phyloP scores from a whole-genome alignment of 2,329 filamentous ascomycete species.

The Colletotrichum spaethianum region DNA sequence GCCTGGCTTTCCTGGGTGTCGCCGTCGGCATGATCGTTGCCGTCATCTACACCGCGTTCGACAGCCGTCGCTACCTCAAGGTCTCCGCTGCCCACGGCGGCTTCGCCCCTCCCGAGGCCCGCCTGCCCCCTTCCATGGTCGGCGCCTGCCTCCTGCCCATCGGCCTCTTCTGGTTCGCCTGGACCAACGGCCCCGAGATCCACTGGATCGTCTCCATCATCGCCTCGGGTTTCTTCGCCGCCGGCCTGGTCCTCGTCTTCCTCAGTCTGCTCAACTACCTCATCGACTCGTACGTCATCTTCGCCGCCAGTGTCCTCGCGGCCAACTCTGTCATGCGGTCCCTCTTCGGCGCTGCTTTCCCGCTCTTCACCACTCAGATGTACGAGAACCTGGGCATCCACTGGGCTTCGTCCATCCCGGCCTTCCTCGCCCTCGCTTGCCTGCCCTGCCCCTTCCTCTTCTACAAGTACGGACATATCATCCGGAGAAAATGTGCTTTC shows the following conservation, averaged over 20 bases:
- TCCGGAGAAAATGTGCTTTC: constrained; percentile 69
- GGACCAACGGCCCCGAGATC: constrained; percentile 65
- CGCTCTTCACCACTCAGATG: constrained; percentile 77
- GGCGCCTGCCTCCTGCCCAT: constrained; percentile 68
- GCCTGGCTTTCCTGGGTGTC: constrained; percentile 78
- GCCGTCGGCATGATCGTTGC: constrained; percentile 75
- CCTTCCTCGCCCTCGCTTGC: constrained; percentile 80
- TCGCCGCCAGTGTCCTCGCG: constrained; percentile 81
- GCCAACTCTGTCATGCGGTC: constrained; percentile 81
- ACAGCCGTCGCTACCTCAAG: constrained; percentile 60
- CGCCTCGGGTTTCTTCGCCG: constrained; percentile 52
- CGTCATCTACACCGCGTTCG: constrained; percentile 61
- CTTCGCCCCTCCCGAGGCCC: constrained; percentile 70
- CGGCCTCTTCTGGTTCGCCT: constrained; percentile 71
- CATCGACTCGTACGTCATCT: constrained; percentile 73
- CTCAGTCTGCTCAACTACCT: constrained; percentile 68
- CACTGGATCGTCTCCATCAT: constrained; percentile 64
- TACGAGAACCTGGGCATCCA: constrained; percentile 76
- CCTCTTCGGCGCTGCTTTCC: constrained; percentile 80
- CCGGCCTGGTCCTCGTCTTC: constrained; percentile 66
- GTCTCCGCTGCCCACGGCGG: constrained; percentile 57
- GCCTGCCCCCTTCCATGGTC: constrained; percentile 69
- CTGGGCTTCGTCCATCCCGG: constrained; percentile 82
- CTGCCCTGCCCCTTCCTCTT: constrained; percentile 83
- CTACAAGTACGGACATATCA: constrained; percentile 74